Evolutionary conservation across 768 basidiomycete species (phyloP).

Genomic region (Chlorophyllum brunneum): DNA sequence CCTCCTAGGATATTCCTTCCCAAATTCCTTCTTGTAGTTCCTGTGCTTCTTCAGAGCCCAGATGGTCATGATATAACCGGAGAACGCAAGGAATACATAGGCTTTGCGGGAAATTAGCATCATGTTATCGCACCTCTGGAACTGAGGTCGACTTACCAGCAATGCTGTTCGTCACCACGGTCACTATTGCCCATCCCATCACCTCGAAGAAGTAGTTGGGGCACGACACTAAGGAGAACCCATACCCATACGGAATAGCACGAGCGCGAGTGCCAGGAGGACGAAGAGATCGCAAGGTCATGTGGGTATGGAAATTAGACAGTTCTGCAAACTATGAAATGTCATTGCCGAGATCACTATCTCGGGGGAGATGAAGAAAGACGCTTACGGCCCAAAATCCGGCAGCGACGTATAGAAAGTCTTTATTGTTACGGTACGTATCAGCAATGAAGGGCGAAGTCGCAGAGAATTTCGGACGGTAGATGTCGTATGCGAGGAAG

Average conservation of each 20-base stretch:
- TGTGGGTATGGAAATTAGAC: slow-evolving; percentile 81
- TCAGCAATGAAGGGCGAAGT: slow-evolving; percentile 57
- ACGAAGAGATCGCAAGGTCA: slow-evolving; percentile 80
- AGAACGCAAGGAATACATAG: slow-evolving; percentile 60
- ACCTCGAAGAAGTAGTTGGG: slow-evolving; percentile 96
- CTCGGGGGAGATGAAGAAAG: not conserved
- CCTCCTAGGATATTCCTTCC: slow-evolving; percentile 75
- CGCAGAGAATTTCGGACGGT: slow-evolving; percentile 74
- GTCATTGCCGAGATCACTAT: slow-evolving; percentile 2
- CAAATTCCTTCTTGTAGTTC: slow-evolving; percentile 91
- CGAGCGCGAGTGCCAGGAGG: slow-evolving; percentile 75
- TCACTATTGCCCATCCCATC: slow-evolving; percentile 68
- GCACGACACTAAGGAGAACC: slow-evolving; percentile 81
- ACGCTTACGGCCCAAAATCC: slow-evolving; percentile 73
- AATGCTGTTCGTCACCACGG: slow-evolving; percentile 73
- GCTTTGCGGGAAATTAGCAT: slow-evolving; percentile 32
- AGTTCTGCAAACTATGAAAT: slow-evolving; percentile 68
- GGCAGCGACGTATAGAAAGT: slow-evolving; percentile 63
- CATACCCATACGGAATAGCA: slow-evolving; percentile 89
- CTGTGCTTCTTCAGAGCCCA: slow-evolving; percentile 94
- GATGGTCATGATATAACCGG: slow-evolving; percentile 62
- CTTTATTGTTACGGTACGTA: slow-evolving; percentile 59
- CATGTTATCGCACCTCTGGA: not conserved
- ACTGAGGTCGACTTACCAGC: slow-evolving; percentile 49
- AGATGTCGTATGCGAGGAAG: slow-evolving; percentile 74